A percentile compares a stretch with the other conserved stretches of the same genome.
Conservation (phyloP, 148 eudicot species). For the Chenopodium formosanum region DNA sequence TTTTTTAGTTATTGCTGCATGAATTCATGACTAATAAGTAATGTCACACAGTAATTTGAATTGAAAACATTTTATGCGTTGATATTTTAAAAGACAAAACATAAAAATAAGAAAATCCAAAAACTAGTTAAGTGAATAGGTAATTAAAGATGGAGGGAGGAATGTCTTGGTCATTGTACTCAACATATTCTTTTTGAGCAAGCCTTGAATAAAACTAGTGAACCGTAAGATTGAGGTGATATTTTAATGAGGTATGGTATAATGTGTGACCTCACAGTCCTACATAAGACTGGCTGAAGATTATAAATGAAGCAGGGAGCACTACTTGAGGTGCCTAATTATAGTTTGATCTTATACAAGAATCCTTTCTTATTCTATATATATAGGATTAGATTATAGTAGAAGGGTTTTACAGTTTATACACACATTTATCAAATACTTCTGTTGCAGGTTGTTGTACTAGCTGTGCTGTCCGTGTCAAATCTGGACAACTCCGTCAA, state of each 20-base stretch:
- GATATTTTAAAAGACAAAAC: not conserved
- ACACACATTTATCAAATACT: not conserved
- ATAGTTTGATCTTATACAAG: not conserved
- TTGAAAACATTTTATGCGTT: not conserved
- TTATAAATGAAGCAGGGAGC: not conserved
- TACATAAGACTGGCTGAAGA: not conserved
- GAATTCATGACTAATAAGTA: not conserved
- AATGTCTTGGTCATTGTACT: too few relatives aligned
- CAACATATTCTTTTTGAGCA: not conserved
- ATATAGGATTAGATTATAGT: not conserved
- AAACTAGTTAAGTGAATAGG: too few relatives aligned
- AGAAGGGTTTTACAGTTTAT: not conserved
- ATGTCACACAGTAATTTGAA: not conserved
- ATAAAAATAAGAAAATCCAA: too few relatives aligned
- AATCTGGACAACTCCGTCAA: slow-evolving; percentile 85
- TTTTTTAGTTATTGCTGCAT: not conserved
- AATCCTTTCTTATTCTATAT: not conserved
- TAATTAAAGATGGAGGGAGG: too few relatives aligned
- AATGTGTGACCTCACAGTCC: not conserved
- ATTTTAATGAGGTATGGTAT: not conserved
- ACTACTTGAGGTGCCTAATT: not conserved
- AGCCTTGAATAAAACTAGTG: not conserved
- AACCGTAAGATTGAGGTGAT: not conserved
- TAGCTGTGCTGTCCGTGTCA: slow-evolving; percentile 92
- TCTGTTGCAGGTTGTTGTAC: slow-evolving; percentile 84